These are phyloP conservation scores for Carex myosuroides DNA, from an alignment of 176 grass and related monocot genomes.

Conservation along the genomic window DNA sequence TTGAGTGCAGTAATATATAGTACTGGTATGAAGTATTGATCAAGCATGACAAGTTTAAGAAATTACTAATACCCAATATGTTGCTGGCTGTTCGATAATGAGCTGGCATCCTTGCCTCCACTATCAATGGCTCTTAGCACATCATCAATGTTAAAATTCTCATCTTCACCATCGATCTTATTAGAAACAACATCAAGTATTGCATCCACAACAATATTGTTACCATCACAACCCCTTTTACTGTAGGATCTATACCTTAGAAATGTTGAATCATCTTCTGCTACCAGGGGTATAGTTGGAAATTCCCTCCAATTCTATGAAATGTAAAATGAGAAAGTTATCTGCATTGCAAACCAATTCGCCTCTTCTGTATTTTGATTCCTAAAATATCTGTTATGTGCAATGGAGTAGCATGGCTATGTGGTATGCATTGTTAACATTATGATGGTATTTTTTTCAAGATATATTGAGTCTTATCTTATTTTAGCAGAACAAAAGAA, in stretches of 20 bases:
- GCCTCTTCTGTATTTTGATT: background rate
- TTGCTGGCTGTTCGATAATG: conserved; percentile 57
- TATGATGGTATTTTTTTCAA: too few species aligned
- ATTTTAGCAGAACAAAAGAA: too few species aligned
- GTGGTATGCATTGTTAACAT: too few species aligned
- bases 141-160: conserved; percentile 47
- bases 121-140: conserved; percentile 83
- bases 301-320: conserved; percentile 56
- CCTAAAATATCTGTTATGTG: background rate
- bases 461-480: too few species aligned
- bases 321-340: background rate
- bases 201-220: conserved; percentile 41
- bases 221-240: too few species aligned
- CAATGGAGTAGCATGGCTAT: too few species aligned
- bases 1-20: too few species aligned
- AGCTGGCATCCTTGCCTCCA: conserved; percentile 67
- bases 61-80: conserved; percentile 32
- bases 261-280: conserved; percentile 64
- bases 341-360: background rate
- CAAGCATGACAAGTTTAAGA: too few species aligned
- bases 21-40: too few species aligned
- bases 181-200: conserved; percentile 44
- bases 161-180: conserved; percentile 30
- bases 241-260: conserved; percentile 28
- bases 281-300: conserved; percentile 55